Conservation (phyloP, 306 rosid genomes). For the Quercus berberidifolia region DNA sequence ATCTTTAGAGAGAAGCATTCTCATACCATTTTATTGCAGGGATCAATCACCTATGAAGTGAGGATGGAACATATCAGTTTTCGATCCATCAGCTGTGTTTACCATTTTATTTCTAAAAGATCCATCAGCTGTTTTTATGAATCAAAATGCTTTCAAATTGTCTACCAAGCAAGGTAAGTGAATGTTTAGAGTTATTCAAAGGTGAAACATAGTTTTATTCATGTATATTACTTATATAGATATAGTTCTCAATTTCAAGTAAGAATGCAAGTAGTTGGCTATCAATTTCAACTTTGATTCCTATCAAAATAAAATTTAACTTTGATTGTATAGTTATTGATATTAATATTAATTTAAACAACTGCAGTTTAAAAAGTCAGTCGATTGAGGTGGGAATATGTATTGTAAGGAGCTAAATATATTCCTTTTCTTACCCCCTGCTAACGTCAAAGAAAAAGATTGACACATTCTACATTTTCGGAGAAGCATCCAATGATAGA, state of each 20-base stretch:
- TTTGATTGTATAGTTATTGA: background rate
- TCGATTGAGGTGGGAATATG: background rate
- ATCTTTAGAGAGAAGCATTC: background rate
- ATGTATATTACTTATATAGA: no score
- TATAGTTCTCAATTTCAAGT: no score
- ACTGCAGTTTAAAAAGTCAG: background rate
- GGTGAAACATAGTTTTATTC: background rate
- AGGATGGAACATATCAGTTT: background rate
- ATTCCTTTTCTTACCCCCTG: background rate
- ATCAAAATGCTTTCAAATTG: background rate
- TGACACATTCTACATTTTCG: background rate
- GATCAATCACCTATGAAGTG: background rate
- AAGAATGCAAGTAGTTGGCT: background rate
- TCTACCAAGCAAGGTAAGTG: background rate
- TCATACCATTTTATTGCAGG: background rate
- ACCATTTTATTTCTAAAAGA: background rate
- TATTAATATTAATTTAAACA: background rate
- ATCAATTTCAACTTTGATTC: background rate
- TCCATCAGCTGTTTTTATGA: background rate
- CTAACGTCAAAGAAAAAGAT: background rate
- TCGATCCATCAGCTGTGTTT: background rate
- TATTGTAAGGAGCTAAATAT: background rate
- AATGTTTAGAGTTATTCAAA: background rate
- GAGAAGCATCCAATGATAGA: background rate
- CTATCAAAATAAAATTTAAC: no score